Evolutionary conservation across 2,329 filamentous ascomycete species (phyloP).

Genomic region (Sarocladium brachiariae): DNA sequence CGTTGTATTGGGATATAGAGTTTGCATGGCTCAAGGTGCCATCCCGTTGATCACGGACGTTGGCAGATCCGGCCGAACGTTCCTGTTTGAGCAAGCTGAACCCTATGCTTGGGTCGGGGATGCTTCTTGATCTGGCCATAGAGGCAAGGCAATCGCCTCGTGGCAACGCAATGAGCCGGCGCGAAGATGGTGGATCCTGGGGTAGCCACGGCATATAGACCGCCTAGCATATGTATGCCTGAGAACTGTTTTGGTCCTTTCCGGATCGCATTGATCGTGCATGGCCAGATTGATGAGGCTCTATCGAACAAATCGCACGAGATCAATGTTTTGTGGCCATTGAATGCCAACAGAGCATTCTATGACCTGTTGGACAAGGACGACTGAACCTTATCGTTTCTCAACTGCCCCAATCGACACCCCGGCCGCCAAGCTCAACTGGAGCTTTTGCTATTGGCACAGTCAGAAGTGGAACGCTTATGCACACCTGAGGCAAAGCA

Average conservation of each 20-base stretch:
- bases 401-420: background rate
- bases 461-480: background rate
- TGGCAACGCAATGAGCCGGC: constrained; percentile 7
- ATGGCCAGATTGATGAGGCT: background rate
- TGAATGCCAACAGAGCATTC: background rate
- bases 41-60: background rate
- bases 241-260: background rate
- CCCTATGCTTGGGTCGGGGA: constrained; percentile 7
- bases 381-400: background rate
- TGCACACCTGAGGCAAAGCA: constrained; percentile 1
- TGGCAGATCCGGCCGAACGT: constrained; percentile 1
- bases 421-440: background rate
- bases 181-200: constrained; percentile 6
- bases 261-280: background rate
- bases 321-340: background rate
- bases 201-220: constrained; percentile 8
- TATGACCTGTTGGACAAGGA: background rate
- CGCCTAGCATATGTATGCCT: constrained; percentile 4
- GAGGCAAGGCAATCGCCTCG: constrained; percentile 7
- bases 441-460: background rate
- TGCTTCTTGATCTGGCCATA: constrained; percentile 7
- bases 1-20: background rate
- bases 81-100: constrained; percentile 2
- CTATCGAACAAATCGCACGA: background rate
- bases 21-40: background rate